Percentiles rank a stretch among this genome's conserved stretches.
Conservation (phyloP, 2,329 filamentous ascomycete genomes). For the Phaeosphaeriaceae sp. region DNA sequence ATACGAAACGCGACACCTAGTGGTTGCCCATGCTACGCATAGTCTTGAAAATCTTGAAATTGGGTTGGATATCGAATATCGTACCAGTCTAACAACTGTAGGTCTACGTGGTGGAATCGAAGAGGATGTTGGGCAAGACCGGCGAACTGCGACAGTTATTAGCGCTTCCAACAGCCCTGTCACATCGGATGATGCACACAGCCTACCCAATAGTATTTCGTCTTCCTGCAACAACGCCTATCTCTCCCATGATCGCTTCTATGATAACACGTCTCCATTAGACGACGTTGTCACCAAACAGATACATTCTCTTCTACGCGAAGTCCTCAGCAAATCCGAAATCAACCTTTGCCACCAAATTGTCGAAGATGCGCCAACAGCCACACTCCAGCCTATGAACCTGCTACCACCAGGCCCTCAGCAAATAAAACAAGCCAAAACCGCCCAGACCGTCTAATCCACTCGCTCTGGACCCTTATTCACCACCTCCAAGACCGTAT, state of each 20-base stretch:
- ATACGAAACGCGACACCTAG: not conserved
- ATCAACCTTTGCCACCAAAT: not conserved
- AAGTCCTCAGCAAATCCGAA: no score
- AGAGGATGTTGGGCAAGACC: no score
- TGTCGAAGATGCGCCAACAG: not conserved
- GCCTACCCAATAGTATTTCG: no score
- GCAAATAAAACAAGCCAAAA: slow-evolving; percentile 1
- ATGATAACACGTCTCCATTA: no score
- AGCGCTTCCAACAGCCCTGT: no score
- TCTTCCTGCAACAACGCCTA: no score
- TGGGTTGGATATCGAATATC: not conserved
- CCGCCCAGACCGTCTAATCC: slow-evolving; percentile 11
- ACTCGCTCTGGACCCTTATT: slow-evolving; percentile 14
- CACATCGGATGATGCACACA: no score
- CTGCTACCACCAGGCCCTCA: not conserved
- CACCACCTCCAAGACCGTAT: slow-evolving; percentile 15
- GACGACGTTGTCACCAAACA: no score
- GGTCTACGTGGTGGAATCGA: no score
- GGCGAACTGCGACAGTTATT: no score
- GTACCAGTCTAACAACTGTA: not conserved
- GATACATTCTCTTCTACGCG: no score
- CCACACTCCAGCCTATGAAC: not conserved
- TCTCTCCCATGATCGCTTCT: no score
- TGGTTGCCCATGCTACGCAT: not conserved
- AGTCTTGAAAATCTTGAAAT: not conserved